Evolutionary conservation across 345 rosid species (phyloP).

Genomic region (Mercurialis annua): DNA sequence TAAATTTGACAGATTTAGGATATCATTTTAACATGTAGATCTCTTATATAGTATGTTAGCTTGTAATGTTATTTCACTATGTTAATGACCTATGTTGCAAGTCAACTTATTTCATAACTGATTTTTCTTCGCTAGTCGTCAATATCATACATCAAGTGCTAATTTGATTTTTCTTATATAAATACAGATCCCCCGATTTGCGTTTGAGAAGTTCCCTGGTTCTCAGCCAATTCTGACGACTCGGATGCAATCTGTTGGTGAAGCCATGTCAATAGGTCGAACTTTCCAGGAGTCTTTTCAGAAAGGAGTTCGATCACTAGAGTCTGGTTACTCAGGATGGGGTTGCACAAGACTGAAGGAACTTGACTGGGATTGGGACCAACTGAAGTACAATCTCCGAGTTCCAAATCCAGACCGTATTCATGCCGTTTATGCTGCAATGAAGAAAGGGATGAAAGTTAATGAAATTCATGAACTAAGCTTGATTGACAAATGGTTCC

Average conservation of each 20-base stretch:
- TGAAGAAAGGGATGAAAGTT: slow-evolving; percentile 94
- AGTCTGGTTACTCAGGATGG: slow-evolving; percentile 87
- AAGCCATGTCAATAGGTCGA: slow-evolving; percentile 89
- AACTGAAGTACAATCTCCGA: slow-evolving; percentile 76
- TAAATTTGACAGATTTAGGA: neutral
- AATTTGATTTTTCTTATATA: neutral
- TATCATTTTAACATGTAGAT: neutral
- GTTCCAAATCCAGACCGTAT: slow-evolving; percentile 88
- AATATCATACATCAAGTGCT: neutral
- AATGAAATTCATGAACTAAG: slow-evolving; percentile 79
- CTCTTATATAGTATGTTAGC: neutral
- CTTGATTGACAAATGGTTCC: slow-evolving; percentile 92
- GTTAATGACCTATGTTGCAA: slow-evolving; percentile 5
- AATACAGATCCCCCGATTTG: slow-evolving; percentile 80
- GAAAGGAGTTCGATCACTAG: slow-evolving; percentile 86
- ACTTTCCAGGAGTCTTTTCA: slow-evolving; percentile 97
- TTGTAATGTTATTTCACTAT: neutral
- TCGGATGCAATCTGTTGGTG: slow-evolving; percentile 98
- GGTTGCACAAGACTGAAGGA: slow-evolving; percentile 76
- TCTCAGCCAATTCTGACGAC: slow-evolving; percentile 85
- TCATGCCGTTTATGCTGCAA: slow-evolving; percentile 83
- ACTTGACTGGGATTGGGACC: slow-evolving; percentile 91
- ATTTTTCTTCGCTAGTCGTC: neutral
- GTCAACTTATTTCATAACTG: neutral
- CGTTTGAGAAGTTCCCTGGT: slow-evolving; percentile 98